Base-by-base conservation (phyloP, 495 filamentous ascomycete genomes). In the Neohortaea acidophila region DNA sequence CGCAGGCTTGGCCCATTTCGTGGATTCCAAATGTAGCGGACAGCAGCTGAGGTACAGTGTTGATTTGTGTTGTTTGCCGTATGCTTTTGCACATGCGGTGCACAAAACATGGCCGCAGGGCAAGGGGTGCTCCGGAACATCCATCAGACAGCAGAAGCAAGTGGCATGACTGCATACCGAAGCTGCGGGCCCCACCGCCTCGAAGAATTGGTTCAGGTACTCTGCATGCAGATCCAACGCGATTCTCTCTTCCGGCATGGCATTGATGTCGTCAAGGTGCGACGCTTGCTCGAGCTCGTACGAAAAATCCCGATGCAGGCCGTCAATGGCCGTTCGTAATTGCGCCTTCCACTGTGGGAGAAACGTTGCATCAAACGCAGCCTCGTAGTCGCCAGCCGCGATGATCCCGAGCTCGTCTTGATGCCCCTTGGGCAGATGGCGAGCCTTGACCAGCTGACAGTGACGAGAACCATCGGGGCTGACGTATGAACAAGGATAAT, bases 41-140 rank as follows among this genome's bases (percentile, higher is more conserved):
- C 46, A 49, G 41, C 35, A 40, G n/a, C 28, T 2, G 21, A 49
- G 13, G 9, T 14, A 6, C 13, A 49, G 31, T 0, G 25, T 21
- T 4, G 41, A 31, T 20, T 41, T 44, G 6, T n/a, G n/a, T 2
- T 8, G n/a, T 21, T 32, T 61, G 43, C 55, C 56, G 33, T 56
- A 62, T 0, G 48, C 51, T 24, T 48, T 53, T 0, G 59, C 36
- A 31, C 69, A 73, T 3, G 55, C 49, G 8, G 61, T 60, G 41
- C 73, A 76, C 0, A 76, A 51, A 4, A 72, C 61, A 51, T 77
- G 73, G 0, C 72, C 71, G 43, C 72, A 77, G 8, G 63, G 62
- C 2, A 77, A 39, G 1, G 61, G 56, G 43, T 75, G 65, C 38
- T 72, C 60, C 0, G 72, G 66, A 0, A 64, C 45, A 23, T 66